Evolutionary conservation across 2,329 filamentous ascomycete species (phyloP), one percentile per base, ranked within the genome.

Genomic region (Penicillium sp.): DNA sequence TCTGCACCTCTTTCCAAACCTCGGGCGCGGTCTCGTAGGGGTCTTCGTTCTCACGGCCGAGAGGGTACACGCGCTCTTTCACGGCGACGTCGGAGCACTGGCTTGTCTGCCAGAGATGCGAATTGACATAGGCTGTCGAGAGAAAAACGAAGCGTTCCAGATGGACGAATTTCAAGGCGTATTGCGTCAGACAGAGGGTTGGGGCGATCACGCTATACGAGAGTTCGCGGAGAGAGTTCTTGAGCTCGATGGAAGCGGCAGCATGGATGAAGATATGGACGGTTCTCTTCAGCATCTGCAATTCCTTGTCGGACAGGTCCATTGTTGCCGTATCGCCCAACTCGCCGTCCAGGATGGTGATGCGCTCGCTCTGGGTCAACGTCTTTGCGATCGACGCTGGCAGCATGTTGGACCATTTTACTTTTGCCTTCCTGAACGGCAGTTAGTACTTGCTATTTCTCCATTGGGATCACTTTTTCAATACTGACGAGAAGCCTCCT

Each of bases 341-440:
- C 34, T 54, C 51, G 13, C 51, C 51, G 17, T 54, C 48, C n/a
- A 54, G 39, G 18, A 54, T 39, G 2, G 50, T 54, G 14, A 53
- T 36, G 26, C 43, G 27, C 3, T 46, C 17, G 38, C 43, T 51
- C 2, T 44, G 28, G 10, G 32, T 42, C 7, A 54, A 44, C 7
- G 17, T 27, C 2, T 47, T 38, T 11, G 48, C 50, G 7, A 37
- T 21, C 2, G 40, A 25, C 7, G 35, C 19, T 14, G 50, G 43
- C 3, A 54, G 45, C 38, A 51, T 53, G 7, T 16, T 17, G 8
- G 33, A 25, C 51, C 51, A 54, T 54, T 54, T 54, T 41, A 33
- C 26, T 13, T 38, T 41, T 9, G 51, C 51, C 18, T 45, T 54
- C n/a, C 51, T 51, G 14, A 5, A 18, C 3, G n/a, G 1, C 2